Evolutionary conservation across 73 alveolate genomes (phyloP).

Genomic region (Diophrys sp.): DNA sequence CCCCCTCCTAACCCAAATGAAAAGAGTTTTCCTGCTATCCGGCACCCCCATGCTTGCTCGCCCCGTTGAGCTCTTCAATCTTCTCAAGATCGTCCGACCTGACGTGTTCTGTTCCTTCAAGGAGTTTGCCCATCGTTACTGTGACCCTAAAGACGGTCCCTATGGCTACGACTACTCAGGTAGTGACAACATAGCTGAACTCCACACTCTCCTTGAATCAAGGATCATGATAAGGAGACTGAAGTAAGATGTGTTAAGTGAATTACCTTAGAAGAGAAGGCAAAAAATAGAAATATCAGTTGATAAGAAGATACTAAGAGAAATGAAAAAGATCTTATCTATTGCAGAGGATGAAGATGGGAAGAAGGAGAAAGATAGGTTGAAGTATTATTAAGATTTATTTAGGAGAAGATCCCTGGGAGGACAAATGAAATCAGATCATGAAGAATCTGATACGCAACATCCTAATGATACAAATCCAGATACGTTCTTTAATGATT

Average conservation of each 20-base stretch:
- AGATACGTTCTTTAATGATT: too few species aligned
- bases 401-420: background rate
- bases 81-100: slow-evolving; percentile 64
- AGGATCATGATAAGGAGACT: slow-evolving; percentile 21
- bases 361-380: background rate
- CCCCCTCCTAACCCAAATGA: slow-evolving; percentile 68
- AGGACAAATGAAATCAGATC: background rate
- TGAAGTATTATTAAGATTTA: background rate
- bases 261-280: slow-evolving; percentile 21
- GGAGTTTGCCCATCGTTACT: slow-evolving; percentile 73
- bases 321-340: slow-evolving; percentile 2
- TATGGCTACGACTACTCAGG: slow-evolving; percentile 31
- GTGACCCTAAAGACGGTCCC: slow-evolving; percentile 64
- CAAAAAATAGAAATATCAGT: slow-evolving; percentile 1
- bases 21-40: slow-evolving; percentile 69
- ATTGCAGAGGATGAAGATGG: background rate
- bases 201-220: slow-evolving; percentile 19
- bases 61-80: slow-evolving; percentile 81
- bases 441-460: background rate
- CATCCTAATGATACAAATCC: background rate
- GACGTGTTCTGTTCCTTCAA: slow-evolving; percentile 54
- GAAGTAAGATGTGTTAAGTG: slow-evolving; percentile 24
- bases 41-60: slow-evolving; percentile 88
- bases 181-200: slow-evolving; percentile 4
- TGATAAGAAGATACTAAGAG: background rate